Percentiles rank a stretch among this genome's conserved stretches.
phyloP scores from a whole-genome alignment of 2,329 filamentous ascomycete species.

The Zasmidium angulare region DNA sequence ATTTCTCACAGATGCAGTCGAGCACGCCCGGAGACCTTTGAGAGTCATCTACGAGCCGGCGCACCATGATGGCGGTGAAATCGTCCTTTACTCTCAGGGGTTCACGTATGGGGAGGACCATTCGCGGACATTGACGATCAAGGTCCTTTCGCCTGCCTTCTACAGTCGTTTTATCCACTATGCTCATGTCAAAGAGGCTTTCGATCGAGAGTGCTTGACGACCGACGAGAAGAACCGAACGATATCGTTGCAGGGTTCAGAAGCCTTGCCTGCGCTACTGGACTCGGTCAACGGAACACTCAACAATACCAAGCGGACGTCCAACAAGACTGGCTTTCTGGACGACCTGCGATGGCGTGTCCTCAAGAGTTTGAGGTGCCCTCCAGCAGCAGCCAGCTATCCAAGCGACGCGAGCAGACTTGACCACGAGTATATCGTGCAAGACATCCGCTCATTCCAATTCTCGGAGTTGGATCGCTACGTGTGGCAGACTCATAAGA shows the following conservation, averaged over 20 bases:
- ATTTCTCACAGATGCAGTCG: slow-evolving; percentile 50
- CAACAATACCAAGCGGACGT: neutral
- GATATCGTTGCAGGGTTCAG: slow-evolving; percentile 56
- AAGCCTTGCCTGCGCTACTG: slow-evolving; percentile 52
- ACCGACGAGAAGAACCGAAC: slow-evolving; percentile 58
- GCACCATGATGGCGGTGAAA: slow-evolving; percentile 33
- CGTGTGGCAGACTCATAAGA: slow-evolving; percentile 26
- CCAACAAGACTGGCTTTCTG: slow-evolving; percentile 6
- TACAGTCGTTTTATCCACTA: slow-evolving; percentile 67
- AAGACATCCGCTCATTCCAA: slow-evolving; percentile 39
- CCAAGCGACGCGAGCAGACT: slow-evolving; percentile 18
- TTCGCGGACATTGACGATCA: slow-evolving; percentile 53
- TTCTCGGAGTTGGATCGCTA: slow-evolving; percentile 43
- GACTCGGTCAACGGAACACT: slow-evolving; percentile 22
- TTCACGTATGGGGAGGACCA: slow-evolving; percentile 38
- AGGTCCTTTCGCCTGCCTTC: slow-evolving; percentile 63
- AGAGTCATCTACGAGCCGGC: slow-evolving; percentile 56
- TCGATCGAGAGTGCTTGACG: slow-evolving; percentile 58
- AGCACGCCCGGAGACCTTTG: slow-evolving; percentile 46
- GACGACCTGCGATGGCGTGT: slow-evolving; percentile 38
- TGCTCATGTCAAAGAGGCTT: slow-evolving; percentile 59
- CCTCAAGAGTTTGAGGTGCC: slow-evolving; percentile 40
- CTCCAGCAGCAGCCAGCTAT: slow-evolving; percentile 41
- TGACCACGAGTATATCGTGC: slow-evolving; percentile 11
- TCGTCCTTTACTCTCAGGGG: slow-evolving; percentile 33